Percentiles rank a stretch among this genome's conserved stretches.
phyloP scores from a whole-genome alignment of 805 yeast genomes.

The Candida rishiriensis region DNA sequence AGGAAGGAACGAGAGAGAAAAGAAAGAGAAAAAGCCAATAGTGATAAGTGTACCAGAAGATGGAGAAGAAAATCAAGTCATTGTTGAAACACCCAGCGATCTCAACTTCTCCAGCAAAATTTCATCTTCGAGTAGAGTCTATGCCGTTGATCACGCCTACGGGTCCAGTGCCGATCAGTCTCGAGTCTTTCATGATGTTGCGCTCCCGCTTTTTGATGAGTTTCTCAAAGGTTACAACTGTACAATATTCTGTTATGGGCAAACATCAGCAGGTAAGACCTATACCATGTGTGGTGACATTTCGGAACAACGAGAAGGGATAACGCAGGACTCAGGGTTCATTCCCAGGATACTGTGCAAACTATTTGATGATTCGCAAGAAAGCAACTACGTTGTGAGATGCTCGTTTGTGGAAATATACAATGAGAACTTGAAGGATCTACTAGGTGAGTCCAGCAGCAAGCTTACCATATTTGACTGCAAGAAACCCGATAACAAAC shows the following conservation, averaged over 20 bases:
- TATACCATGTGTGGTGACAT: conserved; percentile 55
- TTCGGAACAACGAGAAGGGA: conserved; percentile 18
- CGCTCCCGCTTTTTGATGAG: conserved; percentile 43
- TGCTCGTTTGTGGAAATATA: conserved; percentile 54
- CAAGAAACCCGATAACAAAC: conserved; percentile 11
- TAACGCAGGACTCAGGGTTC: conserved; percentile 38
- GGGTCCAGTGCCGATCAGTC: conserved; percentile 51
- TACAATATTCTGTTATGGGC: conserved; percentile 56
- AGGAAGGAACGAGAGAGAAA: conserved; percentile 42
- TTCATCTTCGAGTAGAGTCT: conserved; percentile 31
- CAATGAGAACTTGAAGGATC: conserved; percentile 39
- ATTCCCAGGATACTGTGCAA: conserved; percentile 45
- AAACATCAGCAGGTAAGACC: conserved; percentile 60
- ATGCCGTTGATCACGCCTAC: conserved; percentile 51
- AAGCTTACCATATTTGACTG: conserved; percentile 38
- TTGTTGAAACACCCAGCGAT: conserved; percentile 24
- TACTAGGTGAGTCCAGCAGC: conserved; percentile 34
- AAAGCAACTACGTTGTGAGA: conserved; percentile 38
- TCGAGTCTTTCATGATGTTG: conserved; percentile 41
- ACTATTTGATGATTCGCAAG: conserved; percentile 29
- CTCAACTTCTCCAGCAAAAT: conserved; percentile 21
- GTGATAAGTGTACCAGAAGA: conserved; percentile 44
- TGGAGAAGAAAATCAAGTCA: conserved; percentile 21
- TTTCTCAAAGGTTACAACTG: conserved; percentile 50
- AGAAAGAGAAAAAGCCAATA: conserved; percentile 40